phyloP scores from a whole-genome alignment of 2,329 filamentous ascomycete species.

The Phialophora macrospora region DNA sequence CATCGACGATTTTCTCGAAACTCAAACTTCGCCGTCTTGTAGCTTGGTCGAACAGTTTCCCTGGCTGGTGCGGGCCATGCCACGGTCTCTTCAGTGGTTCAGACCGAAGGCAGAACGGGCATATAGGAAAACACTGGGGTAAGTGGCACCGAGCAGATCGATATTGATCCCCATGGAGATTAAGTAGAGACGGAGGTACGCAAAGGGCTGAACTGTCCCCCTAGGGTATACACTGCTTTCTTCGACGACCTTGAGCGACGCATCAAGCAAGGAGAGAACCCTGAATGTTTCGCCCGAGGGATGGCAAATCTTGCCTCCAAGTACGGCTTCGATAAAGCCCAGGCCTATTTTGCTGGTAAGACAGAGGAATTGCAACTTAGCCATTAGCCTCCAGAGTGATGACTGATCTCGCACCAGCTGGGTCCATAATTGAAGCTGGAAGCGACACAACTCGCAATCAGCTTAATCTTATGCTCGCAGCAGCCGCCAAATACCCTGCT shows the following conservation, averaged over 20 bases:
- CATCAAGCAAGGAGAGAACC: conserved; percentile 21
- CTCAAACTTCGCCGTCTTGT: conserved; percentile 45
- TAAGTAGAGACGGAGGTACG: neutral
- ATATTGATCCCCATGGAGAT: neutral
- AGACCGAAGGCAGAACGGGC: conserved; percentile 43
- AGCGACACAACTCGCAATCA: conserved; percentile 26
- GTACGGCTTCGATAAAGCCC: conserved; percentile 23
- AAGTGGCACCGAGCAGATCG: neutral
- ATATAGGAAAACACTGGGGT: conserved; percentile 44
- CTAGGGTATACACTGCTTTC: conserved; percentile 20
- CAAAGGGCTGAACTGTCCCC: neutral
- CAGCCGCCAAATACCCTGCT: conserved; percentile 22
- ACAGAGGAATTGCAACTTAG: neutral
- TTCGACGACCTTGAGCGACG: conserved; percentile 24
- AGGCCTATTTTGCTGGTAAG: conserved; percentile 23
- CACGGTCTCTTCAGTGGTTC: conserved; percentile 54
- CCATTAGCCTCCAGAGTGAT: neutral
- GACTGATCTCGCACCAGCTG: conserved; percentile 1
- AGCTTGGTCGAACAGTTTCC: conserved; percentile 54
- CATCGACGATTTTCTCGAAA: conserved; percentile 44
- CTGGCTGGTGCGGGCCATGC: conserved; percentile 48
- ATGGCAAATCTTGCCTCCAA: conserved; percentile 18
- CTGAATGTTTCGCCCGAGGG: conserved; percentile 22
- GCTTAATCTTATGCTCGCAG: conserved; percentile 19
- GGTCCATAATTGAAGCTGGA: conserved; percentile 26